Percentiles rank a stretch among this genome's conserved stretches.
These are phyloP conservation scores for Mortierella sp. DNA, from an alignment of 371 early-diverging fungal species.

Conservation along the genomic window DNA sequence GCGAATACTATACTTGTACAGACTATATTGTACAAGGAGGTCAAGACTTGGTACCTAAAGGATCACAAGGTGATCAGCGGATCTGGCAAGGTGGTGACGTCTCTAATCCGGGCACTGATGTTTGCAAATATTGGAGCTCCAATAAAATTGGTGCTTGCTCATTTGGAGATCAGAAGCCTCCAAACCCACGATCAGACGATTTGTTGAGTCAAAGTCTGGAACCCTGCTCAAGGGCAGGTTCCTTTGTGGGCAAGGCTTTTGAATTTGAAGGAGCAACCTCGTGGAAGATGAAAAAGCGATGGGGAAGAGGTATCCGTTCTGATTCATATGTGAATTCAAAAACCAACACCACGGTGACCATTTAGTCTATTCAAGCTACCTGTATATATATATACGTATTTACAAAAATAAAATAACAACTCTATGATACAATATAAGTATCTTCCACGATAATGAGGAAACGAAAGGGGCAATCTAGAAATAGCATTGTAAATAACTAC, in stretches of 20 bases:
- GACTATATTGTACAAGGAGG: slow-evolving; percentile 67
- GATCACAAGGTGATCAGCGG: slow-evolving; percentile 15
- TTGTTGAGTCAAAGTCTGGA: slow-evolving; percentile 46
- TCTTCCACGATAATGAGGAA: neutral
- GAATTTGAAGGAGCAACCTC: slow-evolving; percentile 33
- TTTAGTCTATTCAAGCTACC: neutral
- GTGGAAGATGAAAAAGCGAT: slow-evolving; percentile 27
- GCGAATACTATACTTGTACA: slow-evolving; percentile 68
- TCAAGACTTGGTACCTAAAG: slow-evolving; percentile 3
- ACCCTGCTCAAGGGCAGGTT: slow-evolving; percentile 36
- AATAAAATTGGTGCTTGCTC: slow-evolving; percentile 68
- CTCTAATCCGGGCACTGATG: slow-evolving; percentile 61
- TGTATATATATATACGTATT: neutral
- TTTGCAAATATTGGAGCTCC: slow-evolving; percentile 71
- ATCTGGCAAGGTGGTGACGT: slow-evolving; percentile 65
- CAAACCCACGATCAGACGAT: slow-evolving; percentile 43
- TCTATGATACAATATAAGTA: neutral
- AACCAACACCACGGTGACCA: neutral
- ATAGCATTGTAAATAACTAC: neutral
- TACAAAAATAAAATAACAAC: slow-evolving; percentile 2
- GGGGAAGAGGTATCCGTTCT: slow-evolving; percentile 31
- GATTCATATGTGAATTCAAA: slow-evolving; percentile 19
- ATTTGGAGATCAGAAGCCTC: slow-evolving; percentile 56
- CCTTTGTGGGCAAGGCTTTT: slow-evolving; percentile 35
- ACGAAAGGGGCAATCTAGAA: neutral